Percentiles rank a stretch among this genome's conserved stretches.
Evolutionary conservation across 805 yeast species (phyloP).

Genomic region (Cyberlindnera bimundalis): DNA sequence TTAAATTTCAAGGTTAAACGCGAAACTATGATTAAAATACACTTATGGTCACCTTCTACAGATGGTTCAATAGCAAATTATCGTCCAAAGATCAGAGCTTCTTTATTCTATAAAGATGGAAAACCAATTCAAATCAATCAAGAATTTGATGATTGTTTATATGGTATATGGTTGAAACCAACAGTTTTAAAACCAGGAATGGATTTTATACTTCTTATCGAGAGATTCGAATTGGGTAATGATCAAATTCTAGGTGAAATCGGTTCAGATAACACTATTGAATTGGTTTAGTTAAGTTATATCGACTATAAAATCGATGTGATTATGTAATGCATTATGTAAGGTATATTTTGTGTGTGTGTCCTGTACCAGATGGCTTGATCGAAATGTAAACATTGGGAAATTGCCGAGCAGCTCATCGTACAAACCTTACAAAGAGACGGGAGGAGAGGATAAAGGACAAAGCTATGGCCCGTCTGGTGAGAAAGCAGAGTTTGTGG

Average conservation of each 20-base stretch:
- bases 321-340: too few relatives aligned
- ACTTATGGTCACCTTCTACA: constrained; percentile 15
- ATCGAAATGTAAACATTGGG: constrained; percentile 4
- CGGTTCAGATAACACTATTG: constrained; percentile 31
- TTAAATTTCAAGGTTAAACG: constrained; percentile 26
- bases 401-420: not conserved
- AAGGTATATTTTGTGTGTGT: not conserved
- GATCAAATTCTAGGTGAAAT: constrained; percentile 38
- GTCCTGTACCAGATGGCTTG: not conserved
- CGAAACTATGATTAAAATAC: constrained; percentile 22
- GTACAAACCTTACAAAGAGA: too few relatives aligned
- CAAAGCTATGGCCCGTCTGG: constrained; percentile 14
- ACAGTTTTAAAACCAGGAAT: constrained; percentile 15
- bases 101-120: constrained; percentile 33
- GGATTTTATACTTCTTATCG: constrained; percentile 41
- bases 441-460: too few relatives aligned
- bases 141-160: constrained; percentile 40
- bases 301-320: too few relatives aligned
- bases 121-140: constrained; percentile 35
- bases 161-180: constrained; percentile 38
- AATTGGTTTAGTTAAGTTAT: constrained; percentile 10
- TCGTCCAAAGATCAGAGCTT: constrained; percentile 45
- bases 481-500: constrained; percentile 22
- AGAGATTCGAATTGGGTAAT: constrained; percentile 45
- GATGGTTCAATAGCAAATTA: constrained; percentile 25